Base-by-base conservation (phyloP, 805 yeast genomes). In the Zygosaccharomyces gambellarensis region DNA sequence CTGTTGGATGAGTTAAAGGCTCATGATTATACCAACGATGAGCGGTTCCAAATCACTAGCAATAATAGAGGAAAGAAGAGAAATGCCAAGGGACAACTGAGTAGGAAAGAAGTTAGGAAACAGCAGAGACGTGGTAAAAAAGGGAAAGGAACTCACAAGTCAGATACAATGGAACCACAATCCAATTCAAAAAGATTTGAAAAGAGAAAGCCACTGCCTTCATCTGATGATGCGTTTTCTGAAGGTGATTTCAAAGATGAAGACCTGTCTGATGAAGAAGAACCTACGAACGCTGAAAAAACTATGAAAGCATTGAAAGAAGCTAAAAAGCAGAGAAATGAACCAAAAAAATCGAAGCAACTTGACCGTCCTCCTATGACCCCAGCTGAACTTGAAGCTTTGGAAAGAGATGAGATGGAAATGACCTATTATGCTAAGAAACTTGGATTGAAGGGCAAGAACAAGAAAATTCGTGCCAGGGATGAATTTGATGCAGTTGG, bases 341-440 rank as follows among this genome's bases (percentile, higher is more conserved):
- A 31, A 12, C 21, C 48, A 28, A 29, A 43, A 48, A 52, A 44
- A 34, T 47, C 27, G 40, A 14, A 28, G 38, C 49, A 48, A 25
- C 45, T 54, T 6, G 43, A 25, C 17, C 49, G 51, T 36, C 66
- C 52, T 51, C 63, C 59, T 43, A 54, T 59, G 55, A 67, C 73
- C 5, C 71, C 78, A 1, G 73, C 74, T 3, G 82, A 81, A 32
- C 71, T 72, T 32, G 79, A 77, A 5, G 67, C 76, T 30, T 61
- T 78, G 56, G 69, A 71, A 43, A 74, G 77, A 53, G 95, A 87
- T 56, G 95, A 87, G 51, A 83, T 80, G 49, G 96, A 90, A 47
- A 82, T 87, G 69, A 80, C 77, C 39, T 88, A 84, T 61, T 90
- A 89, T 64, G 90, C 97, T 3, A 85, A 84, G 54, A 83, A 86